Base-by-base conservation (phyloP, 345 rosid genomes). In the Rhodamnia argentea region DNA sequence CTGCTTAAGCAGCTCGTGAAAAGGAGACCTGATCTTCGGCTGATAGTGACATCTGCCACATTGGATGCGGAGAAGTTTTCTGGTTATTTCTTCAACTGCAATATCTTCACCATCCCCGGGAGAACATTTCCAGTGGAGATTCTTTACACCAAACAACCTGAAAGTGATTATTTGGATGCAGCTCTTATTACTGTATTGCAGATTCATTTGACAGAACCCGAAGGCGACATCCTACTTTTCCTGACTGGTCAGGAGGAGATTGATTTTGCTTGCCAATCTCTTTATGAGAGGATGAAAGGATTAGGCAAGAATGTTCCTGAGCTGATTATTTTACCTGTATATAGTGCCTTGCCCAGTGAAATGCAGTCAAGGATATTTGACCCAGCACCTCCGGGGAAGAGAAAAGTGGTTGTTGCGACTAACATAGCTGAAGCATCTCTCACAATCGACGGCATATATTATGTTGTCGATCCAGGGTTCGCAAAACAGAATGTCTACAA, bases 231-330 rank as follows among this genome's bases (percentile, higher is more conserved):
- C 81, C 95, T 96, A 10, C 91, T 96, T 88, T 96, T 96, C 86
- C 90, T 96, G 91, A 94, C 98, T n/a, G 95, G 97, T 57, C 97
- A 94, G 89, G 96, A 94, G 90, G 98, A 96, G 88, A 94, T 96
- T 58, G 96, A 95, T 90, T 91, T 92, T 90, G 97, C 98, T 4
- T 94, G 98, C 81, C 93, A 93, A 85, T 93, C 93, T 88, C 93
- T 95, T 24, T 92, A 91, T 87, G 96, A 90, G 87, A 91, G 96
- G 85, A 93, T 93, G 96, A 93, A 95, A 90, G 94, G 92, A 53
- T 89, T 94, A 27, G 96, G 96, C 56, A 92, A 91, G 87, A 91
- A 92, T 85, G 98, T 94, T 74, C 96, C 96, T 2, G 95, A 95
- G 86, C 91, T 95, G 82, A 95, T 95, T 85, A 94, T 95, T 24